Evolutionary conservation across 176 grass and related monocot genomes (phyloP).

Genomic region (Saccharum officinarum): DNA sequence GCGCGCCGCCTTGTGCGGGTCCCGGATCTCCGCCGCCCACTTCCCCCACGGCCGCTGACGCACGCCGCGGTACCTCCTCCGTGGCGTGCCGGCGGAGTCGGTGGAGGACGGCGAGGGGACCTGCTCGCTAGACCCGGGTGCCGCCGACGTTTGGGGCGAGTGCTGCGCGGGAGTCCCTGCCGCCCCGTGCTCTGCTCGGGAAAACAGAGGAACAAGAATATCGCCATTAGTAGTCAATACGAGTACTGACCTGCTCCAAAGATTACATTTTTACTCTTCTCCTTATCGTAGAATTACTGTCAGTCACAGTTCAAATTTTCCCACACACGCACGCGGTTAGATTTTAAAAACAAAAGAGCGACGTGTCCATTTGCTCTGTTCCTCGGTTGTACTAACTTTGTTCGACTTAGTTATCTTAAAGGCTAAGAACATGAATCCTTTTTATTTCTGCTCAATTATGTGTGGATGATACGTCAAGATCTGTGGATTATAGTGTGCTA

Average conservation of each 20-base stretch:
- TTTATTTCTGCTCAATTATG: not conserved
- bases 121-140: not conserved
- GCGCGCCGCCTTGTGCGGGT: constrained; percentile 68
- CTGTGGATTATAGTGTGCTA: not conserved
- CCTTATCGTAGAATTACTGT: not conserved
- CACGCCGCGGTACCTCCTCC: constrained; percentile 59
- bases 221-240: not conserved
- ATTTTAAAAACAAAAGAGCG: too few species aligned
- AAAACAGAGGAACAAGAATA: not conserved
- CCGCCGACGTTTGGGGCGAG: not conserved
- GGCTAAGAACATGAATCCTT: not conserved
- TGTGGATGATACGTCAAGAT: not conserved
- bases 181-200: not conserved
- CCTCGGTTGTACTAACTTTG: too few species aligned
- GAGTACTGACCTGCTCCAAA: not conserved
- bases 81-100: not conserved
- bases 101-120: constrained; percentile 24
- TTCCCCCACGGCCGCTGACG: constrained; percentile 84
- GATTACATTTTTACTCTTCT: not conserved
- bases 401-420: not conserved
- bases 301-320: too few species aligned
- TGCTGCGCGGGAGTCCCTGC: not conserved
- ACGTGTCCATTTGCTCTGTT: too few species aligned
- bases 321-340: too few species aligned
- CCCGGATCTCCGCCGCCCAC: constrained; percentile 84